Evolutionary conservation across 2,329 filamentous ascomycete species (phyloP).

Genomic region (Colletotrichum ledebouriae): DNA sequence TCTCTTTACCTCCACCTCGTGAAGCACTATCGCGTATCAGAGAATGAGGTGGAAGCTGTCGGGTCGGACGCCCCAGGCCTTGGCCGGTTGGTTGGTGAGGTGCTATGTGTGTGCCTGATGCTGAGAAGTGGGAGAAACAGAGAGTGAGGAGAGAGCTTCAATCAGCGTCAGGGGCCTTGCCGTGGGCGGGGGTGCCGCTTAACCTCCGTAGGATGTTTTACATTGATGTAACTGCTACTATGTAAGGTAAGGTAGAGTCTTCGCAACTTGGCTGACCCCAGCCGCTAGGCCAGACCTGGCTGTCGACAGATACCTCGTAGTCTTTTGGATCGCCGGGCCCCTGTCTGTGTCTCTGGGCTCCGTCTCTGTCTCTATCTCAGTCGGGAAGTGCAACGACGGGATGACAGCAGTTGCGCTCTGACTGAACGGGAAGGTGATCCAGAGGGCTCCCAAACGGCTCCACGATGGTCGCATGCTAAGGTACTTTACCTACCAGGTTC

Average conservation of each 20-base stretch:
- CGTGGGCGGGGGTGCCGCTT: slow-evolving; percentile 43
- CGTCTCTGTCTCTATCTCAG: slow-evolving; percentile 6
- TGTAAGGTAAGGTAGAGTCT: not conserved
- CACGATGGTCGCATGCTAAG: no score
- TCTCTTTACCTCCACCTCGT: slow-evolving; percentile 19
- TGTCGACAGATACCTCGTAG: not conserved
- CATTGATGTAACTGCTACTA: slow-evolving; percentile 48
- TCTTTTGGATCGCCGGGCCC: slow-evolving; percentile 27
- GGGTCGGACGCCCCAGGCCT: slow-evolving; percentile 10
- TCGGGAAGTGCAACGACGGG: slow-evolving; percentile 31
- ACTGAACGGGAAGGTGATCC: slow-evolving; percentile 16
- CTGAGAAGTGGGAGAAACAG: slow-evolving; percentile 1
- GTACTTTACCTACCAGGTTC: no score
- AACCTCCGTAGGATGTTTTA: slow-evolving; percentile 54
- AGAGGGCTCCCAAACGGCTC: slow-evolving; percentile 1
- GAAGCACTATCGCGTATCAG: slow-evolving; percentile 37
- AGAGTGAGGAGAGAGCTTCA: not conserved
- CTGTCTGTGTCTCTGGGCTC: slow-evolving; percentile 7
- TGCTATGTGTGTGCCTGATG: slow-evolving; percentile 23
- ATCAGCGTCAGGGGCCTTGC: slow-evolving; percentile 28
- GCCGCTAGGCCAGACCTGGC: not conserved
- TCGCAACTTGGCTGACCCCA: no score
- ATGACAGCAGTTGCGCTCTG: slow-evolving; percentile 26
- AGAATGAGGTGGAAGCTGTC: slow-evolving; percentile 18
- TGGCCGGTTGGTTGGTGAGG: slow-evolving; percentile 36